These are phyloP conservation scores for Mikania micrantha DNA, from an alignment of 129 eudicot species.

Conservation along the genomic window DNA sequence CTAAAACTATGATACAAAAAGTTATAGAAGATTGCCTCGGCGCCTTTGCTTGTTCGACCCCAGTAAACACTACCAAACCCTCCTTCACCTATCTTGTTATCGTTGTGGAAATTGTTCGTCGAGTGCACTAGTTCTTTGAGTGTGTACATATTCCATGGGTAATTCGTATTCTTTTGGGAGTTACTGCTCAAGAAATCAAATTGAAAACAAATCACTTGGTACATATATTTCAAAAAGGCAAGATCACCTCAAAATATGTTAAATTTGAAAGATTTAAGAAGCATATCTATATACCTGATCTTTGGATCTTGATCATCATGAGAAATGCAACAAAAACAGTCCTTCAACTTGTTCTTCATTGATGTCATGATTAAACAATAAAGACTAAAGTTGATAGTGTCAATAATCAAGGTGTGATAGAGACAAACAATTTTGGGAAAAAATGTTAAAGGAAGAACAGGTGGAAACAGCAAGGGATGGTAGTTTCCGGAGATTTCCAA, in stretches of 20 bases:
- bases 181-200: constrained; percentile 24
- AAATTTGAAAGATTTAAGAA: not conserved
- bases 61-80: constrained; percentile 89
- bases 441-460: constrained; percentile 12
- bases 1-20: not conserved
- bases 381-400: constrained; percentile 3
- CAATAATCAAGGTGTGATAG: constrained; percentile 2
- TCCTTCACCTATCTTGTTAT: constrained; percentile 84
- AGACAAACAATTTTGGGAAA: not conserved
- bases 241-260: not conserved
- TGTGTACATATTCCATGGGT: constrained; percentile 81
- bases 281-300: constrained; percentile 29
- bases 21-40: constrained; percentile 40
- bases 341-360: constrained; percentile 26
- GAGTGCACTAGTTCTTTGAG: constrained; percentile 70
- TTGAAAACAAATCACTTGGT: too few relatives aligned
- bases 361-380: constrained; percentile 13
- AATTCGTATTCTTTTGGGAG: constrained; percentile 43
- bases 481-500: constrained; percentile 30
- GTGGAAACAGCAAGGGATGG: constrained; percentile 40
- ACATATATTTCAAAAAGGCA: too few relatives aligned
- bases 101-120: constrained; percentile 69
- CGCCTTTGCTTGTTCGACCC: constrained; percentile 80
- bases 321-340: constrained; percentile 38
- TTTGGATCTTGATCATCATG: constrained; percentile 33